Percentiles rank a stretch among this genome's conserved stretches.
Conservation (phyloP, 2,329 filamentous ascomycete species). For the Huntiella omanensis region DNA sequence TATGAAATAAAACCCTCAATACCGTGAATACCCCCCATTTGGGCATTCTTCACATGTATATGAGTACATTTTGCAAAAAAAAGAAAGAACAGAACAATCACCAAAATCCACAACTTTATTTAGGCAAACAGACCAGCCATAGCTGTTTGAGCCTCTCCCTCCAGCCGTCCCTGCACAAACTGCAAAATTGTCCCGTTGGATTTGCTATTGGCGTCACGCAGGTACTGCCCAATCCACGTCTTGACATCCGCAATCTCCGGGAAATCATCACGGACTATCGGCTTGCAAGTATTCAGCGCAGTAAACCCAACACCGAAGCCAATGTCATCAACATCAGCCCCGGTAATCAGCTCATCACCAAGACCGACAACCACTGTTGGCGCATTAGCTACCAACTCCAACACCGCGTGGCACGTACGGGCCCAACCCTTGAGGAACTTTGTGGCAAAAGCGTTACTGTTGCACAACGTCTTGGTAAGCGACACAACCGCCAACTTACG, state of each 20-base stretch:
- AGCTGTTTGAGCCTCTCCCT: slow-evolving; percentile 25
- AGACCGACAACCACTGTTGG: slow-evolving; percentile 45
- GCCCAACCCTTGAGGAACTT: slow-evolving; percentile 80
- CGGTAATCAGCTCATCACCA: slow-evolving; percentile 60
- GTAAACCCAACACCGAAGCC: slow-evolving; percentile 92
- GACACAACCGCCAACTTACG: slow-evolving; percentile 88
- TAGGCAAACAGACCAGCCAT: slow-evolving; percentile 8
- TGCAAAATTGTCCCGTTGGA: slow-evolving; percentile 50
- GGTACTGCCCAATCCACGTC: slow-evolving; percentile 65
- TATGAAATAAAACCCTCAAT: background rate
- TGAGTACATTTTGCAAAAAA: background rate
- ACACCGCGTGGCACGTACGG: slow-evolving; percentile 71
- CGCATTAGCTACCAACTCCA: slow-evolving; percentile 78
- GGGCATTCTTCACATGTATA: background rate
- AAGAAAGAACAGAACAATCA: slow-evolving; percentile 1
- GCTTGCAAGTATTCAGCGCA: slow-evolving; percentile 75
- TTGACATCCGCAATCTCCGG: slow-evolving; percentile 65
- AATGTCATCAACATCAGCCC: slow-evolving; percentile 86
- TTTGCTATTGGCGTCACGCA: slow-evolving; percentile 58
- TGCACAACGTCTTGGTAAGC: slow-evolving; percentile 76
- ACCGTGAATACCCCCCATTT: too few relatives aligned
- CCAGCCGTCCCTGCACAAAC: slow-evolving; percentile 55
- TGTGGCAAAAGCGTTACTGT: slow-evolving; percentile 65
- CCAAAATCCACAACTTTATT: background rate
- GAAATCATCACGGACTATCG: slow-evolving; percentile 58